These are phyloP conservation scores for Malbranchea zuffiana DNA, from an alignment of 2,329 filamentous ascomycete species.

Conservation along the genomic window DNA sequence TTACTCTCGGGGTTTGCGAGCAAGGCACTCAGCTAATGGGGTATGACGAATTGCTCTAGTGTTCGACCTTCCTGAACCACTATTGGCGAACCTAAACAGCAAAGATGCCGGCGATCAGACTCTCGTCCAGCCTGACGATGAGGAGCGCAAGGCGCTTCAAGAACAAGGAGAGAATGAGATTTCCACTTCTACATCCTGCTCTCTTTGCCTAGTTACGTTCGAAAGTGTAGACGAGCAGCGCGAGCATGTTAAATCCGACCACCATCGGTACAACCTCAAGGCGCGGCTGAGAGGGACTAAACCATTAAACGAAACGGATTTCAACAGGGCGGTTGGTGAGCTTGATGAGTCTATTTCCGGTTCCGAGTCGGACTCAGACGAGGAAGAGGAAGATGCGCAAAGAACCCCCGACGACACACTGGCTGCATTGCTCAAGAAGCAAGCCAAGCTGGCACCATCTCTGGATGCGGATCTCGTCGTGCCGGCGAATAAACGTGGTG, in stretches of 20 bases:
- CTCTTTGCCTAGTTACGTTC: constrained; percentile 66
- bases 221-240: constrained; percentile 67
- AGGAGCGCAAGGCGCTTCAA: constrained; percentile 19
- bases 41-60: constrained; percentile 39
- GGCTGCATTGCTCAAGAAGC: constrained; percentile 66
- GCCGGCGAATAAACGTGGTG: constrained; percentile 39
- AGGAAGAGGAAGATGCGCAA: constrained; percentile 45
- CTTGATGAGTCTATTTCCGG: constrained; percentile 88
- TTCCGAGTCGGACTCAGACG: constrained; percentile 58
- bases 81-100: constrained; percentile 56
- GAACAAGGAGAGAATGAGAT: constrained; percentile 30
- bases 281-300: constrained; percentile 67
- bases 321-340: constrained; percentile 73
- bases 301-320: constrained; percentile 67
- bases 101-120: constrained; percentile 38
- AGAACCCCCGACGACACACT: constrained; percentile 44
- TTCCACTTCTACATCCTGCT: constrained; percentile 58
- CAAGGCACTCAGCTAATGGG: not conserved
- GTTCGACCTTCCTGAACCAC: constrained; percentile 68
- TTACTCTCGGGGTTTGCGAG: too few species aligned
- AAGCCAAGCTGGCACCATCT: constrained; percentile 58
- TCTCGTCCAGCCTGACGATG: constrained; percentile 16
- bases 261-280: constrained; percentile 91
- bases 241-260: constrained; percentile 75
- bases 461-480: constrained; percentile 40